These are phyloP conservation scores for Medicago arabica DNA, from an alignment of 306 rosid genomes.

Conservation along the genomic window DNA sequence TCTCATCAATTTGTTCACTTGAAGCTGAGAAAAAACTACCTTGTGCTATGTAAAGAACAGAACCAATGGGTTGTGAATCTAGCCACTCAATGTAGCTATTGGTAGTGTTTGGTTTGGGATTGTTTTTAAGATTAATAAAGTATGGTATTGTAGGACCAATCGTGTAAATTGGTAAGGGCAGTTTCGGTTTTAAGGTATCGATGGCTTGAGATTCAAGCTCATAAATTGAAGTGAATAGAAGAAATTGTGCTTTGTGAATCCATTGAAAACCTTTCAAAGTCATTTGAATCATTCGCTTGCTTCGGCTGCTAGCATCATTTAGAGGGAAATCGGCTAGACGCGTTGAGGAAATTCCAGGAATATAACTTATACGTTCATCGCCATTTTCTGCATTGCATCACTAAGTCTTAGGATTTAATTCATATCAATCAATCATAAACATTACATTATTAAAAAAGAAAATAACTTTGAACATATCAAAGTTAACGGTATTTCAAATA, in stretches of 20 bases:
- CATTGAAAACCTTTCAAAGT: conserved; percentile 12
- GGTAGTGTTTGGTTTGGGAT: background rate
- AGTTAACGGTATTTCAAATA: too few species aligned
- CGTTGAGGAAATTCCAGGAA: conserved; percentile 54
- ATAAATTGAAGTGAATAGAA: conserved; percentile 47
- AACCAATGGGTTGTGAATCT: conserved; percentile 45
- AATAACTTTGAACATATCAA: too few species aligned
- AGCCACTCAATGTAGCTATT: conserved; percentile 50
- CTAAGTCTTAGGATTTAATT: background rate
- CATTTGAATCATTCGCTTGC: background rate
- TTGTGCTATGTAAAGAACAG: conserved; percentile 53
- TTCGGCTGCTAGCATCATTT: background rate
- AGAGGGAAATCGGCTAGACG: conserved; percentile 50
- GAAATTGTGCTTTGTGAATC: conserved; percentile 46
- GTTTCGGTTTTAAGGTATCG: conserved; percentile 39
- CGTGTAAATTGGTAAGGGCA: conserved; percentile 43
- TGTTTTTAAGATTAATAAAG: conserved; percentile 2
- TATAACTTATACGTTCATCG: conserved; percentile 49
- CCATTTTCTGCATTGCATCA: conserved; percentile 38
- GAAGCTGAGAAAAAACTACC: conserved; percentile 54
- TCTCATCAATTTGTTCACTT: conserved; percentile 48
- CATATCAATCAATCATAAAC: too few species aligned
- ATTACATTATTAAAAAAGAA: too few species aligned
- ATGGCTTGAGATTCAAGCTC: conserved; percentile 54
- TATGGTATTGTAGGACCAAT: conserved; percentile 53